phyloP scores from a whole-genome alignment of 805 yeast species.

The Candida ponderosae region DNA sequence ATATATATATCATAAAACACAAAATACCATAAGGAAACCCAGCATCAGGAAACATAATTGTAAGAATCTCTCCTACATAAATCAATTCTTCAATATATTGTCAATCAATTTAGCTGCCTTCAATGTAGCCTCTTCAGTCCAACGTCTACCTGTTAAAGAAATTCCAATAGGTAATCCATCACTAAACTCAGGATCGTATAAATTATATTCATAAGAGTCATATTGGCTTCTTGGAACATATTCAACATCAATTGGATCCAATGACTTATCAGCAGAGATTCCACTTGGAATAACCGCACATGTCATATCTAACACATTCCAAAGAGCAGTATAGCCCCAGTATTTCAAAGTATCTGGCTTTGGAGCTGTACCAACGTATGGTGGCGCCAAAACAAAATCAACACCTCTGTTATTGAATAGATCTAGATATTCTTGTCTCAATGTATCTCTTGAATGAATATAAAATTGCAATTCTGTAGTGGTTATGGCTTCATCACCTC shows the following conservation, averaged over 20 bases:
- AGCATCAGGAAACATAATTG: too few species aligned
- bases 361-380: slow-evolving; percentile 67
- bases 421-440: slow-evolving; percentile 50
- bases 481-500: slow-evolving; percentile 40
- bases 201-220: slow-evolving; percentile 20
- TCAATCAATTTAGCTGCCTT: slow-evolving; percentile 30
- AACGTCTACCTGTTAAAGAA: slow-evolving; percentile 37
- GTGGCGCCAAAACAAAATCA: slow-evolving; percentile 63
- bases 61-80: too few species aligned
- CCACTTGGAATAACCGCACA: slow-evolving; percentile 58
- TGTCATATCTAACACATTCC: slow-evolving; percentile 68
- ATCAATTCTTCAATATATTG: slow-evolving; percentile 19
- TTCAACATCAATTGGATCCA: slow-evolving; percentile 34
- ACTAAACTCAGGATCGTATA: not conserved
- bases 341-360: slow-evolving; percentile 53
- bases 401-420: slow-evolving; percentile 46
- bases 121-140: slow-evolving; percentile 35
- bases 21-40: too few species aligned
- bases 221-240: not conserved
- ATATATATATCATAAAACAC: too few species aligned
- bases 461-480: slow-evolving; percentile 48
- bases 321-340: slow-evolving; percentile 77
- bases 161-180: slow-evolving; percentile 33
- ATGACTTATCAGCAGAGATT: slow-evolving; percentile 40
- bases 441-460: slow-evolving; percentile 46